phyloP scores from a whole-genome alignment of 495 filamentous ascomycete species.

The Aspergillus ostianus region DNA sequence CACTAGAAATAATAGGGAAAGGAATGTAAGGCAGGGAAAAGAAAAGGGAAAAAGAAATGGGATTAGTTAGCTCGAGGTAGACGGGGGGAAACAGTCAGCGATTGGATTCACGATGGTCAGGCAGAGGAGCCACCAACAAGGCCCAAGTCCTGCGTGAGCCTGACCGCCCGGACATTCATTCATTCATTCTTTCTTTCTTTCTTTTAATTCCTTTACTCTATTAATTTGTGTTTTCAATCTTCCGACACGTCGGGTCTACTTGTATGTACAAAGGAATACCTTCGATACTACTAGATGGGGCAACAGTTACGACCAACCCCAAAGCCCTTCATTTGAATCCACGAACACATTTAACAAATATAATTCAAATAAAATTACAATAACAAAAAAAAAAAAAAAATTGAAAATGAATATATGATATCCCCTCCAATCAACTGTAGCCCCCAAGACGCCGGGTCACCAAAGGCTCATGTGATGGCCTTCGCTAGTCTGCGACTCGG shows the following conservation, averaged over 20 bases:
- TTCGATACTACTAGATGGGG: neutral
- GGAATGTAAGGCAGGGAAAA: neutral
- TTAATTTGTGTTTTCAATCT: too few relatives aligned
- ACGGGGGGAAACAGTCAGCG: neutral
- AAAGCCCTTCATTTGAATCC: neutral
- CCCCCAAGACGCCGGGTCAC: neutral
- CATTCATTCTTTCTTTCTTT: too few relatives aligned
- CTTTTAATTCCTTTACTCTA: too few relatives aligned
- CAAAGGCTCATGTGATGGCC: neutral
- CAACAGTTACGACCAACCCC: neutral
- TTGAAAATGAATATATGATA: too few relatives aligned
- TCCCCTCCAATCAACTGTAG: neutral
- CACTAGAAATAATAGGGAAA: too few relatives aligned
- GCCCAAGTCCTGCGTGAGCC: neutral
- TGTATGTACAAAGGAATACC: too few relatives aligned
- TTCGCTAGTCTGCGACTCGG: too few relatives aligned
- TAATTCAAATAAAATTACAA: too few relatives aligned
- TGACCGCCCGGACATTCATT: neutral
- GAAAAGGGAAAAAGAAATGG: neutral
- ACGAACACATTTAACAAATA: too few relatives aligned
- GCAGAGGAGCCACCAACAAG: neutral
- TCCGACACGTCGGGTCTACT: too few relatives aligned
- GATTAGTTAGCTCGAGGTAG: neutral
- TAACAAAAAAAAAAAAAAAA: too few relatives aligned
- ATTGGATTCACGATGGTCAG: neutral